phyloP scores from a whole-genome alignment of 108 stramenopile species.

The Conticribra weissflogii region DNA sequence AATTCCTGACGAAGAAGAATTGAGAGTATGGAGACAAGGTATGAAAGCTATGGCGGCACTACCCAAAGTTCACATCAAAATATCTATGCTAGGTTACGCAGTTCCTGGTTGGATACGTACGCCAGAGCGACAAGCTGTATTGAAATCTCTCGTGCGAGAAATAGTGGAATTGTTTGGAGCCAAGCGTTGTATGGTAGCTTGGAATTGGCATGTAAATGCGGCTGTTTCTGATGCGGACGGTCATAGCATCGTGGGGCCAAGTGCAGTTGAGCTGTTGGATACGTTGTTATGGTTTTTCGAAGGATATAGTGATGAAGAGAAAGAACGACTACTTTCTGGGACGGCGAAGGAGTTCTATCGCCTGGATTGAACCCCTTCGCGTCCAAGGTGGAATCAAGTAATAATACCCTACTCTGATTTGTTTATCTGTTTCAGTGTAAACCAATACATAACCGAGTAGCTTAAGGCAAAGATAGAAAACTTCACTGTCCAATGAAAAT shows the following conservation, averaged over 20 bases:
- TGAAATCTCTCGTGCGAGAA: conserved; percentile 63
- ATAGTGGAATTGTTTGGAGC: conserved; percentile 68
- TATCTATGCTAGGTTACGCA: conserved; percentile 79
- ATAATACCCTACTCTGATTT: neutral
- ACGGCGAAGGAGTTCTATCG: conserved; percentile 71
- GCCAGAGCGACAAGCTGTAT: conserved; percentile 35
- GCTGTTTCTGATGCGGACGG: conserved; percentile 66
- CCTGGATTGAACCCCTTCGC: conserved; percentile 23
- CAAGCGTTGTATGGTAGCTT: conserved; percentile 76
- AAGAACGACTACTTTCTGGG: conserved; percentile 51
- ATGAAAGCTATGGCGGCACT: conserved; percentile 68
- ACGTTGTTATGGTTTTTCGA: conserved; percentile 53
- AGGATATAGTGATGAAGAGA: conserved; percentile 60
- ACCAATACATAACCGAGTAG: neutral
- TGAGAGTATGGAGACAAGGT: conserved; percentile 67
- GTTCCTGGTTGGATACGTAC: conserved; percentile 79
- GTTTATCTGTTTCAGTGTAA: neutral
- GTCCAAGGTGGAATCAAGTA: neutral
- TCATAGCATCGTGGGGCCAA: conserved; percentile 59
- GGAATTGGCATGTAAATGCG: conserved; percentile 72
- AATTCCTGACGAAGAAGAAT: conserved; percentile 37
- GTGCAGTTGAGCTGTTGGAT: conserved; percentile 57
- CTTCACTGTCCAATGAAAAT: neutral
- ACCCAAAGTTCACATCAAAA: conserved; percentile 74
- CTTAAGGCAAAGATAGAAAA: neutral